Percentiles rank a stretch among this genome's conserved stretches.
Evolutionary conservation across 306 rosid species (phyloP).

Genomic region (Vigna trinervia): DNA sequence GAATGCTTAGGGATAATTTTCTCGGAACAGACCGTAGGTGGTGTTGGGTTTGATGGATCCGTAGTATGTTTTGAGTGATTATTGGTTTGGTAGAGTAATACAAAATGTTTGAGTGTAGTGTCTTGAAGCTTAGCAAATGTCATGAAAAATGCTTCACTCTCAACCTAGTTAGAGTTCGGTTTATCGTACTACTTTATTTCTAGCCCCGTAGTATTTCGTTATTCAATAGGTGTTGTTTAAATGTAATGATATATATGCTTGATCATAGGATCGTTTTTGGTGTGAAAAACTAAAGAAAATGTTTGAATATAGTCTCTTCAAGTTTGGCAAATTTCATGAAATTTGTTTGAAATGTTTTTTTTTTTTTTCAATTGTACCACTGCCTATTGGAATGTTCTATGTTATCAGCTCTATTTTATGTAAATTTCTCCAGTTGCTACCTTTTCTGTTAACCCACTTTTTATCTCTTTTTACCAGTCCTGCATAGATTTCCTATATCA

Average conservation of each 20-base stretch:
- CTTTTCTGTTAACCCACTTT: not conserved
- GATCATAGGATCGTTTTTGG: not conserved
- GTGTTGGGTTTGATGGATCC: slow-evolving; percentile 8
- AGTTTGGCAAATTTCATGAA: not conserved
- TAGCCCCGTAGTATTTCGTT: not conserved
- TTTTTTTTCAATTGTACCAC: not conserved
- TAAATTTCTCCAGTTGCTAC: not conserved
- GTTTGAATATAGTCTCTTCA: not conserved
- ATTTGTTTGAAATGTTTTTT: not conserved
- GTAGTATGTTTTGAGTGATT: not conserved
- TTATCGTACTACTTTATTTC: not conserved
- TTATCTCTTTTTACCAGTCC: not conserved
- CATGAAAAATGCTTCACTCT: not conserved
- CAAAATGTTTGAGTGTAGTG: slow-evolving; percentile 1
- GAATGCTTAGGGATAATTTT: no score
- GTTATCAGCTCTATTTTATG: not conserved
- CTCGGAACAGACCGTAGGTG: not conserved
- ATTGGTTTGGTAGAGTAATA: not conserved
- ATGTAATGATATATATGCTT: slow-evolving; percentile 3
- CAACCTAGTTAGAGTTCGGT: not conserved
- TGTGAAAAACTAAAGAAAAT: not conserved
- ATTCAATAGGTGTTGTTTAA: not conserved
- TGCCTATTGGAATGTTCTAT: slow-evolving; percentile 3
- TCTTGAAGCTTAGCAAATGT: slow-evolving; percentile 1
- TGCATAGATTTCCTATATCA: not conserved